phyloP scores from a whole-genome alignment of 345 rosid species.

The Combretum micranthum region DNA sequence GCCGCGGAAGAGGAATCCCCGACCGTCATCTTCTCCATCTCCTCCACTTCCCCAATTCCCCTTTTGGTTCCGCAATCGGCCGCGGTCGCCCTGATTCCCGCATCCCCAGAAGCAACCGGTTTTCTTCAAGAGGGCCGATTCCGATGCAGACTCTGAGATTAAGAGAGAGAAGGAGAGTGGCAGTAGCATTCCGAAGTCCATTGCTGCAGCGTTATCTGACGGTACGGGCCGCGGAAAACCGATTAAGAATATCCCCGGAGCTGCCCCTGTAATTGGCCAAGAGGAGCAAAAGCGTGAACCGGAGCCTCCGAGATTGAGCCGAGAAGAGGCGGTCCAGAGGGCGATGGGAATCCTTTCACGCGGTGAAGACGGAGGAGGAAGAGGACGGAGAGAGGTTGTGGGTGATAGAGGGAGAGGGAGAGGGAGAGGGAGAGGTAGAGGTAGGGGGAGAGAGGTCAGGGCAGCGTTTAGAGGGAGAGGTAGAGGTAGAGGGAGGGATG shows the following conservation, averaged over 20 bases:
- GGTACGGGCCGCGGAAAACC: slow-evolving; percentile 51
- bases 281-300: slow-evolving; percentile 45
- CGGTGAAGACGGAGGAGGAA: slow-evolving; percentile 12
- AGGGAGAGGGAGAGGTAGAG: slow-evolving; percentile 10
- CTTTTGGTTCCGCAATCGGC: slow-evolving; percentile 22
- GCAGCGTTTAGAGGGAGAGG: slow-evolving; percentile 22
- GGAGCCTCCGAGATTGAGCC: slow-evolving; percentile 16
- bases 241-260: slow-evolving; percentile 13
- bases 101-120: slow-evolving; percentile 20
- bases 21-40: slow-evolving; percentile 25
- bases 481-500: slow-evolving; percentile 16
- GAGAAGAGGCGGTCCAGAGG: slow-evolving; percentile 17
- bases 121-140: slow-evolving; percentile 19
- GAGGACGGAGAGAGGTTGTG: slow-evolving; percentile 5
- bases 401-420: slow-evolving; percentile 13
- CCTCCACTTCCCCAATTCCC: slow-evolving; percentile 30
- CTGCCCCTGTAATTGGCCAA: slow-evolving; percentile 16
- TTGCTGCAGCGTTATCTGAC: slow-evolving; percentile 23
- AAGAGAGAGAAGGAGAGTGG: slow-evolving; percentile 9
- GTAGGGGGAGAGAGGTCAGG: slow-evolving; percentile 28
- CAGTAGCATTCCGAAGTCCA: slow-evolving; percentile 18
- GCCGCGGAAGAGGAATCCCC: slow-evolving; percentile 12
- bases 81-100: slow-evolving; percentile 14
- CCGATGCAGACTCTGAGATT: slow-evolving; percentile 8
- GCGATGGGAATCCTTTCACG: slow-evolving; percentile 38